These are phyloP conservation scores for Eucalyptus camaldulensis DNA, from an alignment of 345 rosid genomes.

Conservation along the genomic window DNA sequence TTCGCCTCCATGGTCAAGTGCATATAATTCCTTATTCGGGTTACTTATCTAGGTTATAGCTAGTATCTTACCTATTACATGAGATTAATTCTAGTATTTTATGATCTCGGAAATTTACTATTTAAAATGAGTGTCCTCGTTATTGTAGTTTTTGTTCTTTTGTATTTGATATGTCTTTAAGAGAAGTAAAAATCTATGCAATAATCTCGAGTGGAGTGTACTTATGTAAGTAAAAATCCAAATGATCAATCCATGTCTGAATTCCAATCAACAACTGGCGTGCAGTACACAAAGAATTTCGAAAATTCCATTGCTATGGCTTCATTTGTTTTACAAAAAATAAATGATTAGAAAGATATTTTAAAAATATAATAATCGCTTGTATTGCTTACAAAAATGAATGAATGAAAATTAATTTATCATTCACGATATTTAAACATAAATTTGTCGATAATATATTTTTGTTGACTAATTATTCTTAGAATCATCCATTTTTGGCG, in stretches of 20 bases:
- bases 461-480: not conserved
- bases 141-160: not conserved
- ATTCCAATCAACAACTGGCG: too few species aligned
- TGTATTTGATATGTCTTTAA: not conserved
- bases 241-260: not conserved
- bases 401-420: too few species aligned
- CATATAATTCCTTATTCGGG: not conserved
- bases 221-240: not conserved
- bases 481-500: not conserved
- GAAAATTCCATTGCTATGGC: not conserved
- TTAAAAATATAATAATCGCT: rapidly evolving
- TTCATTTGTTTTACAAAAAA: not conserved
- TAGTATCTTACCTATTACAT: not conserved
- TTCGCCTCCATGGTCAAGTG: too few species aligned
- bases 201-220: not conserved
- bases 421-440: not conserved
- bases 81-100: not conserved
- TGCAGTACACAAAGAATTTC: not conserved
- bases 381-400: not conserved
- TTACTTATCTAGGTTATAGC: too few species aligned
- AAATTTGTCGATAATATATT: too few species aligned
- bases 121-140: not conserved
- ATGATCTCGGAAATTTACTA: not conserved
- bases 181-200: not conserved
- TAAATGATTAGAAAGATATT: not conserved